Base-by-base conservation (phyloP, 2,329 filamentous ascomycete species). In the Fusarium scirpi region DNA sequence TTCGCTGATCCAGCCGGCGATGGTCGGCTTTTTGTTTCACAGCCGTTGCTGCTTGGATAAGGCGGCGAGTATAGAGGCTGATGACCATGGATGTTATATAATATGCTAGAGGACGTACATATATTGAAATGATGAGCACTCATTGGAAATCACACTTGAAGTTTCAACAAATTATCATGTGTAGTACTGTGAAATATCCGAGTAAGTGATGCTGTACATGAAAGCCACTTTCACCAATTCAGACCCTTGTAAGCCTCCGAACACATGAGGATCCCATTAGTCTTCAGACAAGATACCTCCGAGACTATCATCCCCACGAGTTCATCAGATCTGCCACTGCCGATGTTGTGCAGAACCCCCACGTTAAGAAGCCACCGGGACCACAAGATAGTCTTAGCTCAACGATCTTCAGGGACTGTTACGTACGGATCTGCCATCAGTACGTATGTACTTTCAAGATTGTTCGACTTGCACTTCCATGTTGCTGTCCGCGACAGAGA, bases 101-200 rank as follows among this genome's bases (percentile, higher is more conserved):
- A 72, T 72, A 53, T 27, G 30, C 32, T 49, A 41, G 46, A 34
- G 54, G 62, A 43, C 58, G 68, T 75, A 70, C 55, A 65, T 75
- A 64, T 34, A 13, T 58, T 22, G 16, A 62, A 67, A 67, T 30
- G 24, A 61, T 44, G 43, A 67, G 57, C n/a, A 16, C 8, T 20
- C 11, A 48, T 46, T 52, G 25, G 32, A 52, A 13, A 12, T 20
- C 18, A 22, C 6, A 6, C 12, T 25, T 6, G 6, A 58, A 41
- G 22, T 12, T 9, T 20, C 5, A 5, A 18, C 13, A 10, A 34
- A 6, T 34, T 29, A 10, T 41, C 5, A 4, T 7, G 16, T 52
- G 3, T 16, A 3, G 11, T 16, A 9, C 32, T 13, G 16, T 3
- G 6, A 32, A n/a, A 25, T 12, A 38, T 38, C 10, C 2, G 34